A percentile compares a stretch with the other conserved stretches of the same genome.
phyloP scores from a whole-genome alignment of 805 yeast genomes.

The Danielia oregonensis region DNA sequence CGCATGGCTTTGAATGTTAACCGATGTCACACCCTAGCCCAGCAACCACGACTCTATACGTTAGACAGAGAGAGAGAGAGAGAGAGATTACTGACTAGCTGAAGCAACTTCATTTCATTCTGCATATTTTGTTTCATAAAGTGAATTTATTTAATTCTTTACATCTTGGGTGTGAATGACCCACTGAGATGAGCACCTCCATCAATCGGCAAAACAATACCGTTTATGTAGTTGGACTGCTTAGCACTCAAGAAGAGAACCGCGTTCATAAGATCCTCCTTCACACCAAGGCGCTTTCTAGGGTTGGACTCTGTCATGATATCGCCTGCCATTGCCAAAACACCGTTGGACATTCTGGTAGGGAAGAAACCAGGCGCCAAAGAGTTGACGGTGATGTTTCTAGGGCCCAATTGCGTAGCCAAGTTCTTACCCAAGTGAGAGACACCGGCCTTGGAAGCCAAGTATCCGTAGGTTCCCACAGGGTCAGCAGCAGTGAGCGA shows the following conservation, averaged over 20 bases:
- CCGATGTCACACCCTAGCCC: no score
- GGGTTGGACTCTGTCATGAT: slow-evolving; percentile 51
- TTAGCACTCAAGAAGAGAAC: slow-evolving; percentile 51
- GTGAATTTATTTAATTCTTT: no score
- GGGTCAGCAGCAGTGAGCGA: slow-evolving; percentile 44
- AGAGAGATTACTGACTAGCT: no score
- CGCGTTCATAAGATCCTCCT: slow-evolving; percentile 55
- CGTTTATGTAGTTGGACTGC: slow-evolving; percentile 61
- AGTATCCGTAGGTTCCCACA: slow-evolving; percentile 65
- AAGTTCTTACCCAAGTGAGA: slow-evolving; percentile 61
- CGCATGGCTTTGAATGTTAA: no score
- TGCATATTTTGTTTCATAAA: no score
- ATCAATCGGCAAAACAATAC: slow-evolving; percentile 64
- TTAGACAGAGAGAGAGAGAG: no score
- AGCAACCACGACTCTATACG: no score
- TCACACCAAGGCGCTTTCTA: slow-evolving; percentile 56
- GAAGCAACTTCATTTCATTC: no score
- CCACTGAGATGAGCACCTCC: slow-evolving; percentile 55
- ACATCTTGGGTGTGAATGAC: slow-evolving; percentile 12
- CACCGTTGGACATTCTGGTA: slow-evolving; percentile 67
- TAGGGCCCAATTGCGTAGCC: slow-evolving; percentile 64
- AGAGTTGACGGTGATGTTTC: slow-evolving; percentile 63
- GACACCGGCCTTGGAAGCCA: slow-evolving; percentile 74
- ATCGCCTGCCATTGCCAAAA: slow-evolving; percentile 50
- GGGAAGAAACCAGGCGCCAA: slow-evolving; percentile 79